These are phyloP conservation scores for Apiospora sp. DNA, from an alignment of 2,329 filamentous ascomycete species.

Conservation along the genomic window DNA sequence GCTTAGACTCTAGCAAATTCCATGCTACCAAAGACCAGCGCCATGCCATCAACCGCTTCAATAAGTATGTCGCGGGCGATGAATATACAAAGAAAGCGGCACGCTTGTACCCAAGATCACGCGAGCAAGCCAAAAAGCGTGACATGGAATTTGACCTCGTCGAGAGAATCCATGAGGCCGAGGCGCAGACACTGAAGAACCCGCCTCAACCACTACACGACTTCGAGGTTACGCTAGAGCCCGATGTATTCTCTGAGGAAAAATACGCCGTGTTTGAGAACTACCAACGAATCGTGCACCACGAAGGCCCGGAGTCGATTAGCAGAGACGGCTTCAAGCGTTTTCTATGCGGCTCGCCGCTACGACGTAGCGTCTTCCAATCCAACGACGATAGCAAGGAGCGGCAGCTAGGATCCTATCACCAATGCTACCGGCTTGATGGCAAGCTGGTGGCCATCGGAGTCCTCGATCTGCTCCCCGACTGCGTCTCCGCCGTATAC, in stretches of 20 bases:
- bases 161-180: slow-evolving; percentile 74
- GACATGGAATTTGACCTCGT: slow-evolving; percentile 73
- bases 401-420: slow-evolving; percentile 73
- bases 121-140: slow-evolving; percentile 68
- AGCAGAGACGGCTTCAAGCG: slow-evolving; percentile 68
- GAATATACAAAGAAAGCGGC: slow-evolving; percentile 70
- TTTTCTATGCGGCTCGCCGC: slow-evolving; percentile 78
- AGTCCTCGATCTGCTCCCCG: slow-evolving; percentile 78
- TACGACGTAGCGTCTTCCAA: slow-evolving; percentile 56
- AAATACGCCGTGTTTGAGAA: slow-evolving; percentile 78
- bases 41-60: slow-evolving; percentile 80
- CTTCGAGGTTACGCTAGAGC: slow-evolving; percentile 75
- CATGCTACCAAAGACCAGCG: slow-evolving; percentile 76
- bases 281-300: slow-evolving; percentile 78
- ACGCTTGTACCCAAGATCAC: slow-evolving; percentile 70
- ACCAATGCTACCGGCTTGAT: slow-evolving; percentile 83
- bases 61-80: slow-evolving; percentile 73
- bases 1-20: slow-evolving; percentile 71
- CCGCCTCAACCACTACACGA: slow-evolving; percentile 72
- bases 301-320: slow-evolving; percentile 68
- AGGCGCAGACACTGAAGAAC: slow-evolving; percentile 60
- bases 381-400: slow-evolving; percentile 57
- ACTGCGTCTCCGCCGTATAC: slow-evolving; percentile 83
- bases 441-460: slow-evolving; percentile 78
- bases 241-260: slow-evolving; percentile 75